Percentiles rank a stretch among this genome's conserved stretches.
These are phyloP conservation scores for Candida sp. DNA, from an alignment of 1,139 yeast species.

Conservation along the genomic window DNA sequence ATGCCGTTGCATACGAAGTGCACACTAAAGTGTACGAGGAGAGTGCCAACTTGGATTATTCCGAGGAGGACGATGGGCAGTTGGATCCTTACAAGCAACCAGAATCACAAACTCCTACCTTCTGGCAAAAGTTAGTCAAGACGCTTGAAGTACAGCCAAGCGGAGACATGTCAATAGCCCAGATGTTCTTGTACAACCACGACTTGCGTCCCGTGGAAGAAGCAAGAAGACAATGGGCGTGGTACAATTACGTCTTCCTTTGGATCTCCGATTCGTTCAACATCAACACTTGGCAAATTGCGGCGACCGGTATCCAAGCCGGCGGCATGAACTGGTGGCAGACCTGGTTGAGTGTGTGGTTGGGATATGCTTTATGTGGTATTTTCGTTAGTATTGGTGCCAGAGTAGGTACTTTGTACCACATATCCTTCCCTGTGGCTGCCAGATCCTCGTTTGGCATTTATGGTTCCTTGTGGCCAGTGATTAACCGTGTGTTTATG, in stretches of 20 bases:
- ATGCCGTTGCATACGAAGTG: not conserved
- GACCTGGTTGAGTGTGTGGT: constrained; percentile 86
- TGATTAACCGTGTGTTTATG: constrained; percentile 80
- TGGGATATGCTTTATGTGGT: constrained; percentile 67
- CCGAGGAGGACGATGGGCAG: not conserved
- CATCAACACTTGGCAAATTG: constrained; percentile 91
- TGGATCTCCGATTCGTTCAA: constrained; percentile 92
- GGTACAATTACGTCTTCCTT: constrained; percentile 78
- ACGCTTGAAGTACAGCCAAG: constrained; percentile 23
- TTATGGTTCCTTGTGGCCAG: constrained; percentile 82
- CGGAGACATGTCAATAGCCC: constrained; percentile 41
- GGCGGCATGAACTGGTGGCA: constrained; percentile 89
- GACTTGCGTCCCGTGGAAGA: constrained; percentile 82
- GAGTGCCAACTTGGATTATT: not conserved
- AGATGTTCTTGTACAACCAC: constrained; percentile 67
- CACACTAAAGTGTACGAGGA: not conserved
- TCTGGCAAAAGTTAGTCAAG: constrained; percentile 12
- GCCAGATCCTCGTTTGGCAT: constrained; percentile 78
- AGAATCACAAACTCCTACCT: not conserved
- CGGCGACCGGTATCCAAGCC: constrained; percentile 74
- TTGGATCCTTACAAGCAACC: not conserved
- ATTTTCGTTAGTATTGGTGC: constrained; percentile 66
- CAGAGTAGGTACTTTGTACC: constrained; percentile 75
- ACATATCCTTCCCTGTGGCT: constrained; percentile 79
- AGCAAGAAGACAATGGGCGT: constrained; percentile 73